Conservation (phyloP, 176 grass and related monocot species). For the Pharus latifolius region DNA sequence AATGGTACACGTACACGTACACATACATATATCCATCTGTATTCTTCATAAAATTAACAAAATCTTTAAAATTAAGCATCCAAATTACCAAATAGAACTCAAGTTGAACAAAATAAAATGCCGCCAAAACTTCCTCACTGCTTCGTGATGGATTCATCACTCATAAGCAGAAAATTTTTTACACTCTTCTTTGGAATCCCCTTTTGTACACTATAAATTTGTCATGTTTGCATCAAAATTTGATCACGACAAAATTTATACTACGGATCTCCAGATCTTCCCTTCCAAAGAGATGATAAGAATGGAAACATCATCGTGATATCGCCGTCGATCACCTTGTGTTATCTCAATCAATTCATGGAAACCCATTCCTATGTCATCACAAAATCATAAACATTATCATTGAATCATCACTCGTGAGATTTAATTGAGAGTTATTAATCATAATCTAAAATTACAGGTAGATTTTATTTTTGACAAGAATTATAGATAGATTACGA, state of each 20-base stretch:
- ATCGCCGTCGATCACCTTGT: slow-evolving; percentile 53
- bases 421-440: too few relatives aligned
- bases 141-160: not conserved
- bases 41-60: not conserved
- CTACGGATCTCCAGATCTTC: slow-evolving; percentile 56
- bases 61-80: not conserved
- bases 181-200: not conserved
- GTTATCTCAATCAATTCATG: slow-evolving; percentile 60
- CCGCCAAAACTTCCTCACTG: slow-evolving; percentile 5
- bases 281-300: slow-evolving; percentile 81
- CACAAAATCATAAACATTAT: not conserved
- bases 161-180: not conserved
- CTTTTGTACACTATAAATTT: not conserved
- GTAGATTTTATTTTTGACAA: too few relatives aligned
- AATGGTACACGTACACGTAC: not conserved
- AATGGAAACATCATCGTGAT: slow-evolving; percentile 86
- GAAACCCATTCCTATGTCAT: slow-evolving; percentile 48
- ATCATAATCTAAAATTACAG: too few relatives aligned
- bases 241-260: not conserved
- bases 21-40: not conserved
- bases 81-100: not conserved
- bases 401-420: too few relatives aligned
- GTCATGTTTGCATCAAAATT: not conserved
- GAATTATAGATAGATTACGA: too few relatives aligned
- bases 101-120: not conserved